These are phyloP conservation scores for Lachancea mirantina DNA, from an alignment of 805 yeast genomes.

Conservation along the genomic window DNA sequence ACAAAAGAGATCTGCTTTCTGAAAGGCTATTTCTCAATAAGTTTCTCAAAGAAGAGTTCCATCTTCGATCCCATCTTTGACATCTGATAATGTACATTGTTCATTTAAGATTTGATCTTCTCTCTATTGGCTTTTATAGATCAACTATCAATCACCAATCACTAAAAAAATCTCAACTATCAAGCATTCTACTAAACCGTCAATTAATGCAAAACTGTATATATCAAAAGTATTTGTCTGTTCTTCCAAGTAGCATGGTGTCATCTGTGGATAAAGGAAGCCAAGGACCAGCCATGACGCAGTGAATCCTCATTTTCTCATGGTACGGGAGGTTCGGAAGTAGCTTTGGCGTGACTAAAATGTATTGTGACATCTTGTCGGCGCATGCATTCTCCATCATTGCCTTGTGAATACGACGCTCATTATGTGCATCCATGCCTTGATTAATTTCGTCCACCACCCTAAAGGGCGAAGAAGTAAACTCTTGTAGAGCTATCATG, in stretches of 20 bases:
- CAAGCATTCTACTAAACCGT: too few species aligned
- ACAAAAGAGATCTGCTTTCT: conserved; percentile 8
- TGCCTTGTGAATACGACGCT: conserved; percentile 73
- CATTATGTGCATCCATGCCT: conserved; percentile 96
- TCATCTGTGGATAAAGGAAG: conserved; percentile 30
- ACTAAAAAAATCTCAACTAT: too few species aligned
- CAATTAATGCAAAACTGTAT: not conserved
- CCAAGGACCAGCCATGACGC: conserved; percentile 62
- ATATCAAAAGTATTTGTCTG: conserved; percentile 23
- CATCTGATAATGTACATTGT: too few species aligned
- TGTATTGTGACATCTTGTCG: conserved; percentile 65
- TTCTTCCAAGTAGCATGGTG: conserved; percentile 33
- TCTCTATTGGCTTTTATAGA: too few species aligned
- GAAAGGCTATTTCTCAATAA: too few species aligned
- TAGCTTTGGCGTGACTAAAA: conserved; percentile 87
- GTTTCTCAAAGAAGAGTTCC: too few species aligned
- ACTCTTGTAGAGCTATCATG: conserved; percentile 82
- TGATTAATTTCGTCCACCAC: conserved; percentile 98
- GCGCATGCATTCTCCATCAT: conserved; percentile 80
- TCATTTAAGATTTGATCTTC: too few species aligned
- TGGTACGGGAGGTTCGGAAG: conserved; percentile 72
- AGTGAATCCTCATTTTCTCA: conserved; percentile 73
- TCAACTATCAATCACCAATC: too few species aligned
- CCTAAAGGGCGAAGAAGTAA: conserved; percentile 83
- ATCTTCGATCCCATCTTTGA: too few species aligned